A percentile compares a stretch with the other conserved stretches of the same genome.
phyloP scores from a whole-genome alignment of 2,329 filamentous ascomycete species.

The Cytospora piceae region DNA sequence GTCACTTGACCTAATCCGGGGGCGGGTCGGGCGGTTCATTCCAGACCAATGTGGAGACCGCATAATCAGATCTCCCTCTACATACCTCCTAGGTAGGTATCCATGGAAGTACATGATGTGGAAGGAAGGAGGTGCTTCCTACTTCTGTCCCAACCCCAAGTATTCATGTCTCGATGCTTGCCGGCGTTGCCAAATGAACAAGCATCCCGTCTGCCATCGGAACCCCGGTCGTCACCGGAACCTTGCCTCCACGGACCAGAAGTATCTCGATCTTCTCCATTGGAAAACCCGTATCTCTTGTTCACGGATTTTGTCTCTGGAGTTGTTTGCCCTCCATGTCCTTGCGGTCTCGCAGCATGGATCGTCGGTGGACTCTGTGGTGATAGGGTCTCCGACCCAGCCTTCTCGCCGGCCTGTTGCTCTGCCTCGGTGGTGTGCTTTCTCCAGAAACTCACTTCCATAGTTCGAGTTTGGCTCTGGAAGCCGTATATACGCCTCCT shows the following conservation, averaged over 20 bases:
- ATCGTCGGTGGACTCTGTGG: too few species aligned
- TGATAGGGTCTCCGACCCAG: too few species aligned
- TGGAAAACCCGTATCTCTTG: background rate
- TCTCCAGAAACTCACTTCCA: background rate
- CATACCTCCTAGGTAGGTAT: too few species aligned
- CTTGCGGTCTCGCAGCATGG: background rate
- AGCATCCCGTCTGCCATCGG: background rate
- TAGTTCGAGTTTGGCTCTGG: background rate
- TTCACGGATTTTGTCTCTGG: background rate
- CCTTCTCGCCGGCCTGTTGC: background rate
- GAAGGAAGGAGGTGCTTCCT: background rate
- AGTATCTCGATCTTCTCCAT: background rate
- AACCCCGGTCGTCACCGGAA: background rate
- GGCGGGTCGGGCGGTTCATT: background rate
- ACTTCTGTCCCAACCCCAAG: background rate
- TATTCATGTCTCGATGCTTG: background rate
- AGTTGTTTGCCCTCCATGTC: background rate
- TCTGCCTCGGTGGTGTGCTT: background rate
- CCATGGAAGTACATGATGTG: too few species aligned
- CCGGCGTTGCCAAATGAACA: background rate
- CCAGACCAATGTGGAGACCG: too few species aligned
- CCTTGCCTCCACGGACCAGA: background rate
- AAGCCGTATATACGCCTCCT: background rate
- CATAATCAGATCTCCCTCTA: too few species aligned
- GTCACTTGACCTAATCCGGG: background rate